These are phyloP conservation scores for Melastoma candidum DNA, from an alignment of 441 rosid genomes.

Conservation along the genomic window DNA sequence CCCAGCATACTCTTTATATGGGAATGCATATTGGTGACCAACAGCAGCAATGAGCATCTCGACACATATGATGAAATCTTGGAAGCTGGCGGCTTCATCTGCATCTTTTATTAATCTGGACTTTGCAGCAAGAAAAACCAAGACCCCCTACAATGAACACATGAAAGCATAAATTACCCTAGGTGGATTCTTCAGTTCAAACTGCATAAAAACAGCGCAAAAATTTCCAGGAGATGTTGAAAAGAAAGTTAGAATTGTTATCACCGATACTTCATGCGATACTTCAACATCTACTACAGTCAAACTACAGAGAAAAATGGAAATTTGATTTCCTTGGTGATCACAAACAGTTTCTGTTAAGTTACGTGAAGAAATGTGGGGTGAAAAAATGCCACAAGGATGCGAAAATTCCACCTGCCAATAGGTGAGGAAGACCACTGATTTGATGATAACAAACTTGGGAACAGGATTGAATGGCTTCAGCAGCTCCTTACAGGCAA, in stretches of 20 bases:
- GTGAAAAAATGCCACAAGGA: not conserved
- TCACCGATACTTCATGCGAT: too few species aligned
- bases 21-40: conserved; percentile 88
- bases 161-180: too few species aligned
- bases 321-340: too few species aligned
- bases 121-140: conserved; percentile 93
- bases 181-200: too few species aligned
- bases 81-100: conserved; percentile 82
- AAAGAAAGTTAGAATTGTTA: too few species aligned
- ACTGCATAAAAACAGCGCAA: too few species aligned
- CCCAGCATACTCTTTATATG: conserved; percentile 96
- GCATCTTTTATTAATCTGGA: conserved; percentile 57
- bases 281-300: too few species aligned
- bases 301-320: too few species aligned
- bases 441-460: conserved; percentile 83
- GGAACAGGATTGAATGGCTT: conserved; percentile 98
- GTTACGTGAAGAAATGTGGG: too few species aligned
- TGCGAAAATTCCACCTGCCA: conserved; percentile 68
- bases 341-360: too few species aligned
- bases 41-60: conserved; percentile 96
- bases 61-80: conserved; percentile 79
- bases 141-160: conserved; percentile 55
- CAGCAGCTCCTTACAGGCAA: conserved; percentile 96
- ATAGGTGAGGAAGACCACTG: conserved; percentile 90
- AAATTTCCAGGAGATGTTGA: too few species aligned